Conservation (phyloP, 2,329 filamentous ascomycete species). For the Trichocomaceae sp. region DNA sequence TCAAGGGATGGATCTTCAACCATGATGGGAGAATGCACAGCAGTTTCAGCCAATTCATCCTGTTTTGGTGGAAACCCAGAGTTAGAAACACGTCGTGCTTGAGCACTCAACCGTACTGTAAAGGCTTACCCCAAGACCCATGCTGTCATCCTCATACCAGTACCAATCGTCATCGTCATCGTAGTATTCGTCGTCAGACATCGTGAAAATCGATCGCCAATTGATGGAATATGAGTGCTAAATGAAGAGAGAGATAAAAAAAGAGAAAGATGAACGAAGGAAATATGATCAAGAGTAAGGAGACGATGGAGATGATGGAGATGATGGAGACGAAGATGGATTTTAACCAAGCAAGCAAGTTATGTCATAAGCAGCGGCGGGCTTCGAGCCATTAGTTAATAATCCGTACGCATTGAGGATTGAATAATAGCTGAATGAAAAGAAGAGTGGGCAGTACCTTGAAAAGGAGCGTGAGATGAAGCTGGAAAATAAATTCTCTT, state of each 20-base stretch:
- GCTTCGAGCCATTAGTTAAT: neutral
- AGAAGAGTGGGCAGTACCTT: constrained; percentile 3
- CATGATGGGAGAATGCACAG: constrained; percentile 35
- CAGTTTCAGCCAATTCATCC: constrained; percentile 40
- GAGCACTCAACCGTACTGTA: neutral
- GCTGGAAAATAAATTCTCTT: neutral
- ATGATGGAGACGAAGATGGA: neutral
- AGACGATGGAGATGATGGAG: too few species aligned
- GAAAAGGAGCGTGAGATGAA: neutral
- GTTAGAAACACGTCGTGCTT: neutral
- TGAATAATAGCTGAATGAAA: neutral
- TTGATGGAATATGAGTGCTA: neutral
- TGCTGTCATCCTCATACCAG: constrained; percentile 31
- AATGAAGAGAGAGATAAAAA: neutral
- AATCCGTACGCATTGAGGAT: neutral
- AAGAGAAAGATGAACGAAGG: neutral
- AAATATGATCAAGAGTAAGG: constrained; percentile 9
- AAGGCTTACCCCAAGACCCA: constrained; percentile 28
- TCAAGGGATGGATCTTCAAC: constrained; percentile 36
- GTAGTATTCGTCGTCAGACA: constrained; percentile 36
- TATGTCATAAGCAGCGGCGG: neutral
- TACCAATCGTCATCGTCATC: constrained; percentile 29
- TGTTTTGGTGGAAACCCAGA: constrained; percentile 13
- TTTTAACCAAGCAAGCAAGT: too few species aligned
- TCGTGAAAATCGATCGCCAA: constrained; percentile 13